A percentile compares a stretch with the other conserved stretches of the same genome.
phyloP scores from a whole-genome alignment of 179 eudicot genomes.

The Patellifolia procumbens region DNA sequence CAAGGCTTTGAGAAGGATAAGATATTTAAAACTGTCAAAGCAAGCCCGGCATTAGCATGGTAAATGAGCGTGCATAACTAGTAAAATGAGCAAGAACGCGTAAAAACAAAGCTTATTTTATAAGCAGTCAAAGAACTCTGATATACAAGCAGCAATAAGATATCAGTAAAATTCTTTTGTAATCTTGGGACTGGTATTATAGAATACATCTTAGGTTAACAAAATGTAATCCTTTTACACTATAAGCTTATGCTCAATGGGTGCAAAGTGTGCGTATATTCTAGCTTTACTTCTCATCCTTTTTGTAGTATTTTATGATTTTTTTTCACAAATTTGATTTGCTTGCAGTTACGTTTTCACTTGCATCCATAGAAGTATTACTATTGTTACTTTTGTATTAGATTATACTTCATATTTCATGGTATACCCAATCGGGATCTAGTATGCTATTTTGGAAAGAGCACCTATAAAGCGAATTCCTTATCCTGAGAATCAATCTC shows the following conservation, averaged over 20 bases:
- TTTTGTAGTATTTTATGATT: neutral
- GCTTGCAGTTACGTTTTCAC: neutral
- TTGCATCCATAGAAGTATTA: neutral
- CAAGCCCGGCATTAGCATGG: no score
- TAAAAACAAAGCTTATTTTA: neutral
- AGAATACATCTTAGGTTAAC: neutral
- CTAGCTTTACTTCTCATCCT: neutral
- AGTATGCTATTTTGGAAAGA: neutral
- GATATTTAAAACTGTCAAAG: no score
- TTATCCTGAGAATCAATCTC: conserved; percentile 12
- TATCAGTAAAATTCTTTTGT: neutral
- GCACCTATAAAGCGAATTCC: neutral
- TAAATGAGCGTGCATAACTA: neutral
- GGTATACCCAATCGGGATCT: neutral
- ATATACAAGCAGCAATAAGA: neutral
- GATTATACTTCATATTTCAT: no score
- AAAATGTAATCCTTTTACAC: neutral
- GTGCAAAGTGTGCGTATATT: neutral
- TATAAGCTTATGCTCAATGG: neutral
- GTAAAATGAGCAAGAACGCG: neutral
- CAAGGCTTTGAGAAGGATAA: no score
- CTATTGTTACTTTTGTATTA: neutral
- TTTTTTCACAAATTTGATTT: neutral
- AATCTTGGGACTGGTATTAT: neutral
- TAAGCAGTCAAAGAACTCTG: neutral